Base-by-base conservation (phyloP, 768 basidiomycete species). In the Mycena leptocephala region DNA sequence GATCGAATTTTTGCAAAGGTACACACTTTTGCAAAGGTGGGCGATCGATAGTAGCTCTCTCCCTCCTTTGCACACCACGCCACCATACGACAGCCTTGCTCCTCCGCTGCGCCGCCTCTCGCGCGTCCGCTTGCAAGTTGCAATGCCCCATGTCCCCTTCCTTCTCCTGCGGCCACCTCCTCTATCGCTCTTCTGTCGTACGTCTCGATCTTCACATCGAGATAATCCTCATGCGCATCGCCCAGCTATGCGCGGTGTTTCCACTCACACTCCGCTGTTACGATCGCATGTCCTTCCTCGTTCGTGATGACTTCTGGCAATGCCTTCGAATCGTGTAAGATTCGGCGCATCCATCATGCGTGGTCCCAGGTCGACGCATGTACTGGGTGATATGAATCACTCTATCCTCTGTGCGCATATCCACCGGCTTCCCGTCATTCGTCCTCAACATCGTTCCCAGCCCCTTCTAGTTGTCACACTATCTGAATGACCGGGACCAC, bases 211-310 rank as follows among this genome's bases (percentile, higher is more conserved):
- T 63, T n/a, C 37, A 43, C 37, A 24, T 43, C 62, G 35, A 63
- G 39, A n/a, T 63, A 63, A 63, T 63, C 39, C 62, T 63, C 62
- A 63, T 63, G 37, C 62, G 18, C 62, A 63, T 63, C 39, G 39
- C 62, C 62, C 62, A 63, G 62, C 62, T 43, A 63, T 63, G 62
- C 62, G 39, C 62, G 62, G 28, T 39, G 39, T 63, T 63, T 39
- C 62, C 37, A 63, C 39, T 63, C 24, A 41, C 24, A 39, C 62
- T 63, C 62, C 62, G 39, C 62, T 39, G 1, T 63, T 41, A 41
- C 37, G 39, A 41, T 43, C 37, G 37, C 62, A n/a, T 43, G 62
- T 63, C 24, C 53, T 5, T 46, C 61, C 35, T 62, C 59, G 59
- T 62, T 35, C 59, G 39, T 62, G n/a, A 62, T 62, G 59, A 62